Conservation (phyloP, 2,329 filamentous ascomycete species). For the Botrytis hyacinthi region DNA sequence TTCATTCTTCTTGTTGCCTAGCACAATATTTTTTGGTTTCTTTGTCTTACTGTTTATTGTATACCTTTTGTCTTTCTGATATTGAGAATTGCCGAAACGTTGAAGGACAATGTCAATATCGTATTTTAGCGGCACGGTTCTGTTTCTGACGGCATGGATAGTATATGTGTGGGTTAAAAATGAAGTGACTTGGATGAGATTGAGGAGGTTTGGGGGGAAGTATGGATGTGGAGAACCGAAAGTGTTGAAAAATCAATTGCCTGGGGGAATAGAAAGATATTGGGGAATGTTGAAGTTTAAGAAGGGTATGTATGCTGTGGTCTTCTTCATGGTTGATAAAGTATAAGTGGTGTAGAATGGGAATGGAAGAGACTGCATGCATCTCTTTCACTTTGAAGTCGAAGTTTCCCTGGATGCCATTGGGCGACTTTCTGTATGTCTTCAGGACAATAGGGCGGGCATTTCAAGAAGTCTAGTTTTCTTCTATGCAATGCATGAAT, state of each 20-base stretch:
- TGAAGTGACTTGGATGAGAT: neutral
- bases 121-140: neutral
- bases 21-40: no score
- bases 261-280: neutral
- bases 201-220: neutral
- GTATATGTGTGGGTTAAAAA: neutral
- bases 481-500: neutral
- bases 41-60: neutral
- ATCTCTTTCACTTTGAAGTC: neutral
- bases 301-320: neutral
- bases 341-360: no score
- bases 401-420: neutral
- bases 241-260: neutral
- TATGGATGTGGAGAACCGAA: neutral
- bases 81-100: neutral
- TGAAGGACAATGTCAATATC: neutral
- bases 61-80: neutral
- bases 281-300: neutral
- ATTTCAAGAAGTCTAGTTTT: neutral
- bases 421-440: neutral
- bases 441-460: neutral
- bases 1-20: neutral
- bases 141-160: neutral
- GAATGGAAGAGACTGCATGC: neutral
- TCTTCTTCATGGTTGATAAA: neutral